These are phyloP conservation scores for Epichloe brachyelytri DNA, from an alignment of 2,329 filamentous ascomycete species.

Conservation along the genomic window DNA sequence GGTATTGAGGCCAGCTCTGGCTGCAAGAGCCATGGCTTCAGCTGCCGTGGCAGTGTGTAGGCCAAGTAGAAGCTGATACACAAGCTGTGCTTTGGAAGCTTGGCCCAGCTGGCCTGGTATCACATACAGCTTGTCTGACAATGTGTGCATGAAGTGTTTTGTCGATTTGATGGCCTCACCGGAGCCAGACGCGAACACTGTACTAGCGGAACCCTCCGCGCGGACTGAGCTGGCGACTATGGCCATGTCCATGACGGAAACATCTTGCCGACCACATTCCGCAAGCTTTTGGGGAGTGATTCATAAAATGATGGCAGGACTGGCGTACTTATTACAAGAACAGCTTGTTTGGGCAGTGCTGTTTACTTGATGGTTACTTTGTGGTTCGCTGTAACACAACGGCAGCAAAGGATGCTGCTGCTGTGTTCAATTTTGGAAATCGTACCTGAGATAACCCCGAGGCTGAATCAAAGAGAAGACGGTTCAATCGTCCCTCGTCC, in stretches of 20 bases:
- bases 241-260: slow-evolving; percentile 5
- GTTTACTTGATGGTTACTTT: too few relatives aligned
- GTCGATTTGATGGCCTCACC: slow-evolving; percentile 34
- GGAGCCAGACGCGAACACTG: slow-evolving; percentile 46
- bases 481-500: slow-evolving; percentile 3
- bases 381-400: too few relatives aligned
- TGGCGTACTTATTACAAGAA: slow-evolving; percentile 4
- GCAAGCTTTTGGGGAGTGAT: neutral
- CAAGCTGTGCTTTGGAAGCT: slow-evolving; percentile 41
- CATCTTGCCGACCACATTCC: neutral
- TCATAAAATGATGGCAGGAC: slow-evolving; percentile 2
- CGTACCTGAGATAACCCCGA: too few relatives aligned
- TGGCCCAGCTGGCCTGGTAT: slow-evolving; percentile 33
- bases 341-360: slow-evolving; percentile 1
- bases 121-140: slow-evolving; percentile 43
- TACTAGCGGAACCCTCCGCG: slow-evolving; percentile 1
- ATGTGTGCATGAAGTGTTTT: slow-evolving; percentile 38
- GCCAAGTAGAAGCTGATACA: slow-evolving; percentile 38
- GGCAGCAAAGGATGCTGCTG: too few relatives aligned
- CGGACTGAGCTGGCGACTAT: slow-evolving; percentile 3
- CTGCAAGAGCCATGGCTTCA: slow-evolving; percentile 40
- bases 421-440: too few relatives aligned
- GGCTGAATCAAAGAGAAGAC: neutral
- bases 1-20: slow-evolving; percentile 31
- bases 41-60: slow-evolving; percentile 37